Base-by-base conservation (phyloP, 2,329 filamentous ascomycete species). In the Colletotrichum somersetense region DNA sequence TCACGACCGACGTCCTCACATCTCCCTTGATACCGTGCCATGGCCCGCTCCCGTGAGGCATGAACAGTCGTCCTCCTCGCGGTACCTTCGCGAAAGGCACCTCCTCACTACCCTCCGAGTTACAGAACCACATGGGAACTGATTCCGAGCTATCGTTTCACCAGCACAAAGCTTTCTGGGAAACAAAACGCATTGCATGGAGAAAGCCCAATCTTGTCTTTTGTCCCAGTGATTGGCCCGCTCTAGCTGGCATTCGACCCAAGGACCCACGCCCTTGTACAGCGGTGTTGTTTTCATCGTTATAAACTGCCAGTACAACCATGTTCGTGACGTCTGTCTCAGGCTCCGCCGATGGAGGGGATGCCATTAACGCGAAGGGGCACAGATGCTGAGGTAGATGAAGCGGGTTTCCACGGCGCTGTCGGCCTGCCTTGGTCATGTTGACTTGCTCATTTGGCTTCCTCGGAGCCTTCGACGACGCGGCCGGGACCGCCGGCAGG, bases 391-490 rank as follows among this genome's bases (percentile, higher is more conserved):
- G 48, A 56, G 44, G 33, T 20, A 59, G 30, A 48, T 10, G 44
- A 59, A 20, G 40, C 46, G 35, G 40, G 46, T 23, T 40, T 52
- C 56, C 66, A 61, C 52, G 48, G 38, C 66, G 66, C 40, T 57
- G 57, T 61, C 18, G 53, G 38, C 64, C 26, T 70, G 42, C 61
- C 61, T 65, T 63, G 73, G 48, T 46, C 53, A 62, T 71, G 58
- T 67, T 67, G 33, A 38, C 23, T 35, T 65, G 38, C 38, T 77
- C 83, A 85, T 80, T 87, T 87, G 64, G 82, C 80, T 77, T 86
- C 85, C 53, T 86, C 84, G 10, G 81, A 78, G 66, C 79, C 80
- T 26, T 87, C 85, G 23, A 80, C 76, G 50, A 79, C 74, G 58
- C 78, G 79, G 40, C 73, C 72, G 42, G 78, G 79, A 58, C 76